phyloP scores from a whole-genome alignment of 139 green algal genomes.

The Coccomyxa sp. region DNA sequence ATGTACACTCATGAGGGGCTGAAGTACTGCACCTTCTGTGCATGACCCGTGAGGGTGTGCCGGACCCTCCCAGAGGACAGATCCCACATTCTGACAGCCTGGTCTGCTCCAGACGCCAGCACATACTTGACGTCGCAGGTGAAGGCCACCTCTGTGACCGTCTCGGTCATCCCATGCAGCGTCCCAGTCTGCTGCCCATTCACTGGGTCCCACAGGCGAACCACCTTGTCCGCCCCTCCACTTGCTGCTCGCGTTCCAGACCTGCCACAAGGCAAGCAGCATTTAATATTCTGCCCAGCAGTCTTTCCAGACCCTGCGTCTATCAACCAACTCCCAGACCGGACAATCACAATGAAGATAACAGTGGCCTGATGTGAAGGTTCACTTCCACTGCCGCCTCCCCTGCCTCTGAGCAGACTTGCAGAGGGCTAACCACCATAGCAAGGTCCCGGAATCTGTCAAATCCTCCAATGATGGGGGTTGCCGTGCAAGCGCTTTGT shows the following conservation, averaged over 20 bases:
- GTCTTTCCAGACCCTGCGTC: neutral
- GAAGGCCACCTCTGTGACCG: constrained; percentile 53
- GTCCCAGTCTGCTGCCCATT: neutral
- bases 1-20: neutral
- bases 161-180: constrained; percentile 41
- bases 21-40: constrained; percentile 19
- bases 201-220: constrained; percentile 61
- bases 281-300: neutral
- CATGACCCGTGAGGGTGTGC: constrained; percentile 75
- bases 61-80: constrained; percentile 27
- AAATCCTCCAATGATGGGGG: no score
- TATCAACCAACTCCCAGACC: no score
- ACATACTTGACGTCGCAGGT: constrained; percentile 45
- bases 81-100: constrained; percentile 63
- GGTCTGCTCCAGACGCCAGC: constrained; percentile 57
- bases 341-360: no score
- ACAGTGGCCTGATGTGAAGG: no score
- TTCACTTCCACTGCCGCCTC: no score
- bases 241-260: constrained; percentile 50
- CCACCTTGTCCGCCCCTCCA: constrained; percentile 56
- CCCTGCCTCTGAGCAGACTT: no score
- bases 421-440: no score
- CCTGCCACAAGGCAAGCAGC: no score
- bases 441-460: no score
- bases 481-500: no score